These are phyloP conservation scores for Zalaria sp. DNA, from an alignment of 2,329 filamentous ascomycete species.

Conservation along the genomic window DNA sequence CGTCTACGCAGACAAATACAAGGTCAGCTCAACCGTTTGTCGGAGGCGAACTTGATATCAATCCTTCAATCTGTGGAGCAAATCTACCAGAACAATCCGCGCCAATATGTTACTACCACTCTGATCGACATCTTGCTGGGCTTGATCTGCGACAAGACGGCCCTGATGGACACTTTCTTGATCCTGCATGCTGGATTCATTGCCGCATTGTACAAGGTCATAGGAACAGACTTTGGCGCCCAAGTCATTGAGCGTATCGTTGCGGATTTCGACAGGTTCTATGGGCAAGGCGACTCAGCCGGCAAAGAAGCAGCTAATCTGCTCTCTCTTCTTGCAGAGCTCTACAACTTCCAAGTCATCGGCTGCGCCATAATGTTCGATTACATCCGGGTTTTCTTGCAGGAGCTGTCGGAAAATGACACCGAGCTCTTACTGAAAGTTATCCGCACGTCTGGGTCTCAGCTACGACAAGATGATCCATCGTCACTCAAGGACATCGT, in stretches of 20 bases:
- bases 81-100: conserved; percentile 68
- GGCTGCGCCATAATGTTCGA: conserved; percentile 78
- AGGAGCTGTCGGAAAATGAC: conserved; percentile 65
- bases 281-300: conserved; percentile 33
- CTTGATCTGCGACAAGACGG: conserved; percentile 66
- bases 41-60: conserved; percentile 75
- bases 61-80: conserved; percentile 73
- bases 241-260: conserved; percentile 70
- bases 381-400: conserved; percentile 67
- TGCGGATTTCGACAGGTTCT: conserved; percentile 50
- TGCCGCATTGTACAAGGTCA: conserved; percentile 71
- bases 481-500: conserved; percentile 82
- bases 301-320: conserved; percentile 59
- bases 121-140: conserved; percentile 64
- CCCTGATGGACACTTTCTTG: conserved; percentile 74
- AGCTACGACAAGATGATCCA: conserved; percentile 79
- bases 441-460: conserved; percentile 64
- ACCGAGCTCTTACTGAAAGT: conserved; percentile 79
- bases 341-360: conserved; percentile 87
- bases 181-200: conserved; percentile 85
- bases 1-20: conserved; percentile 69
- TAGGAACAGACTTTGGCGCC: conserved; percentile 81
- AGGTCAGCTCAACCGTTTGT: conserved; percentile 82
- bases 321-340: conserved; percentile 65
- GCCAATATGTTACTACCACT: conserved; percentile 75